Percentiles rank a stretch among this genome's conserved stretches.
Evolutionary conservation across 345 rosid genomes (phyloP).

Genomic region (Syzygium oleosum): DNA sequence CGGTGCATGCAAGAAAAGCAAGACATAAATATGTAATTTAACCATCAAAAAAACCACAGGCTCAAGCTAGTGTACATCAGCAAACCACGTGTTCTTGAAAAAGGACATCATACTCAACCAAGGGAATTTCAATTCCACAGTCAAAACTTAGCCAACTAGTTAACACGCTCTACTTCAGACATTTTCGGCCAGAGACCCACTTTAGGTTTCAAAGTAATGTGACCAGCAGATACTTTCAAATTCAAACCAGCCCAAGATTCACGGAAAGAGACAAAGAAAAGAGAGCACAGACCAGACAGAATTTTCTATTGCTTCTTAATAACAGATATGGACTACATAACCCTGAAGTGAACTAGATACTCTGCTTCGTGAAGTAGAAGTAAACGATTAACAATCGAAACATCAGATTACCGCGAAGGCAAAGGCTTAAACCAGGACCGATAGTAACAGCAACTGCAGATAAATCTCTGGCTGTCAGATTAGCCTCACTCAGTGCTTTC

Average conservation of each 20-base stretch:
- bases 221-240: not conserved
- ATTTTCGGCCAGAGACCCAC: not conserved
- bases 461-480: constrained; percentile 51
- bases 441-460: constrained; percentile 98
- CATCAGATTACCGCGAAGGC: constrained; percentile 68
- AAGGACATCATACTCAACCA: not conserved
- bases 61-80: not conserved
- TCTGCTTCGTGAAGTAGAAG: not conserved
- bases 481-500: constrained; percentile 70
- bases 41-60: not conserved
- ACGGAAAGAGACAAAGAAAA: not conserved
- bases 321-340: not conserved
- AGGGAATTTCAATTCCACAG: not conserved
- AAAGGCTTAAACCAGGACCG: constrained; percentile 96
- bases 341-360: not conserved
- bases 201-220: not conserved
- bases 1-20: not conserved
- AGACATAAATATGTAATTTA: not conserved
- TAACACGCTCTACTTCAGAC: not conserved
- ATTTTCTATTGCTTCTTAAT: not conserved
- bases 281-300: not conserved
- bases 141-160: not conserved
- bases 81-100: not conserved
- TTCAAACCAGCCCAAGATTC: not conserved
- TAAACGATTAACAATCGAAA: not conserved